Evolutionary conservation across 768 basidiomycete genomes (phyloP), one percentile per base, ranked within the genome.

Genomic region (Clathrus columnatus): DNA sequence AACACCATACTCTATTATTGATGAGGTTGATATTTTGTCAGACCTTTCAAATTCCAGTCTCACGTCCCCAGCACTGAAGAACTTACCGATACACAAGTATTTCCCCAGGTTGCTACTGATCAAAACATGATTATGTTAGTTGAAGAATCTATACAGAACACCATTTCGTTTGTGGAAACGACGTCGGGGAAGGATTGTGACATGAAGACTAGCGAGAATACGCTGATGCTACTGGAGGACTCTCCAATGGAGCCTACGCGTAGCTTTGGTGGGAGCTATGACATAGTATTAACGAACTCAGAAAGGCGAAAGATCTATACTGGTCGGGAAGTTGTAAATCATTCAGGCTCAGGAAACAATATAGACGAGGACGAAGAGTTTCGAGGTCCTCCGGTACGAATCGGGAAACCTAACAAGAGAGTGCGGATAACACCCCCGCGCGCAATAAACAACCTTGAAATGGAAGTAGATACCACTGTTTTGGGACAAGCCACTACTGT

Each of bases 41-140:
- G 83, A 46, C 75, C 82, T 4, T 83, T 82, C 61, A 79, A 73
- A 17, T 70, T 71, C 10, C 68, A 73, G 18, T 64, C 67, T 28
- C 69, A 66, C 49, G 61, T 72, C 1, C 73, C 73, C 4, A 70
- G 68, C 0, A 50, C 64, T 11, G 59, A 61, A 28, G 67, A 73
- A 47, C 60, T 73, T 21, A 48, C 69, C 11, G 65, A 64, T 7
- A 70, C 70, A 23, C 57, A 55, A 2, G 2, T 18, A 29, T 48
- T 29, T 11, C 20, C 4, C 47, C 47, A 2, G 11, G 17, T 17
- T 48, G 47, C 36, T 14, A 11, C 36, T n/a, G 36, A 36, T 11
- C n/a, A 14, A 36, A n/a, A 36, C 36, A n/a, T n/a, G n/a, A n/a
- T n/a, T n/a, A n/a, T n/a, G 2, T 36, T n/a, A 36, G n/a, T 11